Base-by-base conservation (phyloP, 2,329 filamentous ascomycete species). In the Aspergillus sp. region DNA sequence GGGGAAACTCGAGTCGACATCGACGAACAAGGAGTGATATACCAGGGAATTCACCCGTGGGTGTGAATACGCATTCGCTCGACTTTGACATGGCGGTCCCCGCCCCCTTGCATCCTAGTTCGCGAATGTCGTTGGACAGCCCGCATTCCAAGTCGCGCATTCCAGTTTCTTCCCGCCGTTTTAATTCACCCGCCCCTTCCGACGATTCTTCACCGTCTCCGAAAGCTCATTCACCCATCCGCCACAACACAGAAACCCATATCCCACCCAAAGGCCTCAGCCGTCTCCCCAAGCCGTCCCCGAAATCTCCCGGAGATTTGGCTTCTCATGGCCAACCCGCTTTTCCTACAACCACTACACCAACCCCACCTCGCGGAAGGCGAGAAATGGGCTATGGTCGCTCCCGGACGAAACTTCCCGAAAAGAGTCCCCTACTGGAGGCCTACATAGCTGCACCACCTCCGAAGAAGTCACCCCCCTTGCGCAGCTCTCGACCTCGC, bases 401-500 rank as follows among this genome's bases (percentile, higher is more conserved):
- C 62, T 66, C 62, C 66, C 72, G 64, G 67, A 73, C 71, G 41
- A 70, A 71, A 37, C 66, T 70, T 51, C 68, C 72, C 25, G 82
- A 79, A 60, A 84, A 80, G 66, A 86, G 81, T 65, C 76, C 81
- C 45, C 82, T 85, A 51, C 80, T 95, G 12, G 87, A 89, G 65
- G 90, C 90, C 40, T 90, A 90, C 70, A 90, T 95, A 63, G 84
- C 88, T 57, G 80, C 85, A 35, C 85, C 90, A 44, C 81, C 82
- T 17, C 85, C 90, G 0, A 91, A 90, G 69, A 82, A 88, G 35
- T 96, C 92, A 1, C 91, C 91, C 3, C 86, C 88, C 9, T 77
- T 96, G 49, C 85, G 91, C 68, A 95, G 90, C 68, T 95, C 91
- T 43, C 83, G 90, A 43, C 90, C 90, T n/a, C 83, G 91, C 52